Percentiles rank a stretch among this genome's conserved stretches.
These are phyloP conservation scores for Chamaecrista fasciculata DNA, from an alignment of 306 rosid genomes.

Conservation along the genomic window DNA sequence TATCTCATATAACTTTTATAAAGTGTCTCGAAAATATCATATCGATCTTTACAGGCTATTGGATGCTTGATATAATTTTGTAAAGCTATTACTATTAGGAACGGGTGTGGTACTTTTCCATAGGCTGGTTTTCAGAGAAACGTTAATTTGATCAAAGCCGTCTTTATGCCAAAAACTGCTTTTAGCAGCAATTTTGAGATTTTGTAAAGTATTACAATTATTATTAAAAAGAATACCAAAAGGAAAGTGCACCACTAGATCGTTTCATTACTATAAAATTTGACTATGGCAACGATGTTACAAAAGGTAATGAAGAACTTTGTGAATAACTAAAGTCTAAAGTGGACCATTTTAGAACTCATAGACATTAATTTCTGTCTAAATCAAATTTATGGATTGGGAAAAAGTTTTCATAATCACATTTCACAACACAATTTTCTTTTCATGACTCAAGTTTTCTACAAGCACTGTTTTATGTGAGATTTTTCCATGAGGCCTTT, in stretches of 20 bases:
- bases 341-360: neutral
- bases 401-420: neutral
- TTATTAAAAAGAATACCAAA: conserved; percentile 9
- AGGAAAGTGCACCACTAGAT: neutral
- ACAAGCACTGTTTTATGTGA: neutral
- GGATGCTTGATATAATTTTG: neutral
- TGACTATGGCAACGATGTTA: neutral
- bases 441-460: neutral
- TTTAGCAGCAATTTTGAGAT: conserved; percentile 5
- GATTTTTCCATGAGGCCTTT: neutral
- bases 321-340: neutral
- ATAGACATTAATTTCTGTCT: neutral
- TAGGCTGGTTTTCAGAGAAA: neutral
- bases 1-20: too few relatives aligned
- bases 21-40: too few relatives aligned
- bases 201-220: conserved; percentile 24
- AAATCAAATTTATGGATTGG: neutral
- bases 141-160: neutral
- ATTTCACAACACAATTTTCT: neutral
- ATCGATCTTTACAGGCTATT: neutral
- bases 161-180: neutral
- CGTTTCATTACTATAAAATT: conserved; percentile 17
- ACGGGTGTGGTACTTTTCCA: too few relatives aligned
- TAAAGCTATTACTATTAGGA: neutral
- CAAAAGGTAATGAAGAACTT: neutral